Conservation (phyloP, 1,284 basidiomycete genomes). For the Papiliotrema terrestris region DNA sequence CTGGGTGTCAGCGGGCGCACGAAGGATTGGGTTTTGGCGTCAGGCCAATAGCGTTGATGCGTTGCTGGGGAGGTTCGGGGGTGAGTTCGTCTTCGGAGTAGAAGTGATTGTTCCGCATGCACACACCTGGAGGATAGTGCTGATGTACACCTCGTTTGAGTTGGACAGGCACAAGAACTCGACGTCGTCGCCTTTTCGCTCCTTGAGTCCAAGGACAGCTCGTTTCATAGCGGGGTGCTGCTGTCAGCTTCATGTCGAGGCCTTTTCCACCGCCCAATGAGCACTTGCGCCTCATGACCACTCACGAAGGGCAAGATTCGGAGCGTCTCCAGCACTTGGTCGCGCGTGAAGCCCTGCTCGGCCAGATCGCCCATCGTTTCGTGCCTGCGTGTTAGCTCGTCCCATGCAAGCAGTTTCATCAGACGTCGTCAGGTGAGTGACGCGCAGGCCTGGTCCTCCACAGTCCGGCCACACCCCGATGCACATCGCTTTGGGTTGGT, state of each 20-base stretch:
- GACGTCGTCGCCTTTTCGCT: slow-evolving; percentile 59
- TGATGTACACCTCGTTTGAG: slow-evolving; percentile 88
- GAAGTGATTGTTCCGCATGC: too few species aligned
- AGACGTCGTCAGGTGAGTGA: too few species aligned
- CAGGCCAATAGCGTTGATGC: too few species aligned
- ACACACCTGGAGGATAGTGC: slow-evolving; percentile 74
- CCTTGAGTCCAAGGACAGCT: slow-evolving; percentile 73
- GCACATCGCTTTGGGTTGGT: too few species aligned
- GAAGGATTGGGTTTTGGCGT: background rate
- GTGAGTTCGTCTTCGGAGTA: too few species aligned
- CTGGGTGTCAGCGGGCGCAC: slow-evolving; percentile 30
- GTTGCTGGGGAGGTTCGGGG: too few species aligned
- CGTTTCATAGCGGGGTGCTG: slow-evolving; percentile 97
- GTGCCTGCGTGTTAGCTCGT: slow-evolving; percentile 55
- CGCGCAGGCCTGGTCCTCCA: too few species aligned
- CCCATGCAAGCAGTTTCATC: too few species aligned
- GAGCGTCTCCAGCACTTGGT: slow-evolving; percentile 75
- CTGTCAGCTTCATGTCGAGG: too few species aligned
- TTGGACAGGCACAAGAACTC: slow-evolving; percentile 91
- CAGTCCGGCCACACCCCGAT: too few species aligned
- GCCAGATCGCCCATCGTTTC: slow-evolving; percentile 69
- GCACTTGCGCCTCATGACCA: background rate
- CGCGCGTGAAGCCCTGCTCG: slow-evolving; percentile 61
- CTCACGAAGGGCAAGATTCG: slow-evolving; percentile 80
- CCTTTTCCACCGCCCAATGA: too few species aligned